Evolutionary conservation across 495 filamentous ascomycete species (phyloP).

Genomic region (Aspergillus heteromorphus): DNA sequence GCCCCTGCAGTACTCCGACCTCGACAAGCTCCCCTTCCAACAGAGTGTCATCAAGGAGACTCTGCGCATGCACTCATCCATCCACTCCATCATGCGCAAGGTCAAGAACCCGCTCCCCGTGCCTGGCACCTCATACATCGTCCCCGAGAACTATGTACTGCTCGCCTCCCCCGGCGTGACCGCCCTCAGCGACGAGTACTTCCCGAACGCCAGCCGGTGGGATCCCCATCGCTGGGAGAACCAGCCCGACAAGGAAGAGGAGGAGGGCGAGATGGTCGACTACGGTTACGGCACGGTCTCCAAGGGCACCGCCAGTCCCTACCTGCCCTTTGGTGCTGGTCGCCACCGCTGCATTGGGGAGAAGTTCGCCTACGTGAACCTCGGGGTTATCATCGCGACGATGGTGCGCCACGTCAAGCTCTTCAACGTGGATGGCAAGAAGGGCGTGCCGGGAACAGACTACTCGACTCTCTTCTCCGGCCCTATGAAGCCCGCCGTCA

Average conservation of each 20-base stretch:
- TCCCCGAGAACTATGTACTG: slow-evolving; percentile 70
- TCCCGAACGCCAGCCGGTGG: slow-evolving; percentile 75
- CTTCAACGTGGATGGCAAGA: slow-evolving; percentile 60
- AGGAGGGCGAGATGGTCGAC: slow-evolving; percentile 68
- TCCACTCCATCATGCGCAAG: slow-evolving; percentile 80
- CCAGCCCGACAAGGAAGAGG: slow-evolving; percentile 43
- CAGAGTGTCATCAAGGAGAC: slow-evolving; percentile 74
- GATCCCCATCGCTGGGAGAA: slow-evolving; percentile 85
- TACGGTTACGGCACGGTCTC: slow-evolving; percentile 92
- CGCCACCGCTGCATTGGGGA: slow-evolving; percentile 94
- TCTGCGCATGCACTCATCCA: slow-evolving; percentile 71
- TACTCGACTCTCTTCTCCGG: slow-evolving; percentile 58
- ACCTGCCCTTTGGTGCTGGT: slow-evolving; percentile 92
- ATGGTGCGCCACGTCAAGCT: slow-evolving; percentile 73
- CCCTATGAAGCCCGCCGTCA: slow-evolving; percentile 57
- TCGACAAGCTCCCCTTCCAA: slow-evolving; percentile 65
- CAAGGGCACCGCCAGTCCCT: slow-evolving; percentile 82
- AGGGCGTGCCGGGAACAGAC: slow-evolving; percentile 73
- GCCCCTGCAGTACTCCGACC: slow-evolving; percentile 59
- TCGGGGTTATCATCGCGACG: slow-evolving; percentile 77
- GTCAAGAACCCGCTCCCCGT: slow-evolving; percentile 76
- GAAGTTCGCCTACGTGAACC: slow-evolving; percentile 92
- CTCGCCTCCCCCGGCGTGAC: slow-evolving; percentile 80
- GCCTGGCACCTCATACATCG: slow-evolving; percentile 69
- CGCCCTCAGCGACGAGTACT: slow-evolving; percentile 62